These are phyloP conservation scores for Colletotrichum lindemuthianum DNA, from an alignment of 2,329 filamentous ascomycete genomes.

Conservation along the genomic window DNA sequence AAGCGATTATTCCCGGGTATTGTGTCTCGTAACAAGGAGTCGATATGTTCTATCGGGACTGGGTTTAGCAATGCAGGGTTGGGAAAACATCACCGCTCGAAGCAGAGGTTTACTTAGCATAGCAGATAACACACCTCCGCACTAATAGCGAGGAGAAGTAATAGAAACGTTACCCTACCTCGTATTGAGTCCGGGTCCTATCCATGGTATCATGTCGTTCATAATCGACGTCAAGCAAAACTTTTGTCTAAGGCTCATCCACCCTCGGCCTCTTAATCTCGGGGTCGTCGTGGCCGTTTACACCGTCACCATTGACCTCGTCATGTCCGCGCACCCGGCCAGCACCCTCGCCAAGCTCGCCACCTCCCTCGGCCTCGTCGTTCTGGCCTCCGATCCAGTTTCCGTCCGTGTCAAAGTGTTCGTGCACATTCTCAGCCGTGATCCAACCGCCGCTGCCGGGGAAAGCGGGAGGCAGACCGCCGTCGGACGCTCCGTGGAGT, in stretches of 20 bases:
- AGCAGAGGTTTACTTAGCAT: background rate
- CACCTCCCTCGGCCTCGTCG: conserved; percentile 51
- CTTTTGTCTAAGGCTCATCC: conserved; percentile 41
- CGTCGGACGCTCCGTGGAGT: conserved; percentile 56
- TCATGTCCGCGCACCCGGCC: conserved; percentile 65
- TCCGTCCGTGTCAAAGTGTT: conserved; percentile 84
- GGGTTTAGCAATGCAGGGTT: too few species aligned
- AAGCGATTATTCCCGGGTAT: conserved; percentile 5
- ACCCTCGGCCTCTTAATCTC: conserved; percentile 61
- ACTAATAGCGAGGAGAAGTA: background rate
- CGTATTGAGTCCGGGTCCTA: background rate
- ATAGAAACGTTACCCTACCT: conserved; percentile 18
- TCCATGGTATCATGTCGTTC: conserved; percentile 29
- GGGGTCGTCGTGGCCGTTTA: conserved; percentile 53
- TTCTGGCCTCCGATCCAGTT: conserved; percentile 72
- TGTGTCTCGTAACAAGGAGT: conserved; percentile 10
- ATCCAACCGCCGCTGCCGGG: conserved; percentile 86
- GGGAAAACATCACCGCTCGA: too few species aligned
- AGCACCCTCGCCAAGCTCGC: conserved; percentile 71
- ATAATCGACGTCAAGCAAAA: background rate
- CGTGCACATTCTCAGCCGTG: conserved; percentile 88
- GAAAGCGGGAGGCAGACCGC: conserved; percentile 71
- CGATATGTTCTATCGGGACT: conserved; percentile 1
- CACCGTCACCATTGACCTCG: conserved; percentile 60
- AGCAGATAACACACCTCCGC: conserved; percentile 6